Conservation (phyloP, 768 basidiomycete genomes). For the Thelephora aurantiotincta region DNA sequence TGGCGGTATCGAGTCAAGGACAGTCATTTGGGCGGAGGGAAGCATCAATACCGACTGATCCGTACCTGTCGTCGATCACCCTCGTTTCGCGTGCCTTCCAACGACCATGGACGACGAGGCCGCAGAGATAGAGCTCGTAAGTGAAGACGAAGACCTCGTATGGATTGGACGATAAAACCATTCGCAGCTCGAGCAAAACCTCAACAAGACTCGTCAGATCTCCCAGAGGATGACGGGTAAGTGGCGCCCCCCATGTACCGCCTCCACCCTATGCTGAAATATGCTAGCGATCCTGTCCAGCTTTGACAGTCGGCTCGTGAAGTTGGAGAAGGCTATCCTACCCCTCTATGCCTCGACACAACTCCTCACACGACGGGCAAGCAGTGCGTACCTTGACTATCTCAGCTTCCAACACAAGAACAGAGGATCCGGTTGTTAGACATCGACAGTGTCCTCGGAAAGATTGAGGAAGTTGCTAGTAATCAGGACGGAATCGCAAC, state of each 20-base stretch:
- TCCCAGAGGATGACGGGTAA: constrained; percentile 78
- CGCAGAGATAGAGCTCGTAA: constrained; percentile 62
- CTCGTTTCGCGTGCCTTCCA: not conserved
- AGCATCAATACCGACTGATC: not conserved
- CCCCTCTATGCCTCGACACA: constrained; percentile 75
- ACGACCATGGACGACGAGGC: constrained; percentile 41
- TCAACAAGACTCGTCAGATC: constrained; percentile 74
- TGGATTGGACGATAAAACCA: not conserved
- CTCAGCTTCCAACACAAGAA: not conserved
- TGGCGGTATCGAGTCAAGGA: not conserved
- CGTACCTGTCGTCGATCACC: not conserved
- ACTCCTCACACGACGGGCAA: constrained; percentile 52
- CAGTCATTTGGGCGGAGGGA: not conserved
- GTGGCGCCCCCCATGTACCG: constrained; percentile 12
- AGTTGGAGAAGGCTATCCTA: constrained; percentile 73
- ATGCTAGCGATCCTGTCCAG: constrained; percentile 66
- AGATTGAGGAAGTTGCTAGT: constrained; percentile 68
- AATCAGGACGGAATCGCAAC: constrained; percentile 62
- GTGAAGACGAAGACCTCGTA: constrained; percentile 1
- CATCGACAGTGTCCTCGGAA: constrained; percentile 64
- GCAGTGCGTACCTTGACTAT: constrained; percentile 34
- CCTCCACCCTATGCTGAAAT: constrained; percentile 7
- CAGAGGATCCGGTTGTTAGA: constrained; percentile 26
- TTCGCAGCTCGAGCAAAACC: constrained; percentile 70
- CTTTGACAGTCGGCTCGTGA: constrained; percentile 70